Evolutionary conservation across 768 basidiomycete genomes (phyloP), one percentile per base, ranked within the genome.

Genomic region (Russula lepida): DNA sequence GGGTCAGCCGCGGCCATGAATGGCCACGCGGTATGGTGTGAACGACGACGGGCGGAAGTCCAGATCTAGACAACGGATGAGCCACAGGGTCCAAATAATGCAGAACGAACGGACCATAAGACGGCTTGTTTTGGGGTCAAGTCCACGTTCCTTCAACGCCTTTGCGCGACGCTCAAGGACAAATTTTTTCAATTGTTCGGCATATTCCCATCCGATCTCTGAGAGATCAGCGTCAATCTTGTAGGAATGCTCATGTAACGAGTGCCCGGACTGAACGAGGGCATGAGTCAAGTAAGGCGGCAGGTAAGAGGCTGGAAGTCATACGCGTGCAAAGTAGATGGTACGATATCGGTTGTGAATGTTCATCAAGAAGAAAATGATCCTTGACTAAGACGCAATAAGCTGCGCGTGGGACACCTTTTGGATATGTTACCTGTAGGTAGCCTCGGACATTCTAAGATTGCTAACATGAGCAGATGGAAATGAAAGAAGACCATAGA

Each of bases 281-380:
- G 28, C 6, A 8, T 43, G n/a, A n/a, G n/a, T n/a, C n/a, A 33
- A 62, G 21, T 32, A 50, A 53, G 13, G n/a, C 30, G 27, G 32
- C 21, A 17, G n/a, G 44, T 30, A 43, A 59, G 39, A 46, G 53
- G 49, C 23, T 43, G 57, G 55, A 21, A 41, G 8, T 72, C 89
- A 63, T 70, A 97, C 95, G 43, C 95, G 78, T 5, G 95, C 95
- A 74, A 99, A 98, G 73, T 95, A 98, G 64, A 99, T 99, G 50
- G 88, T 93, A 23, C 95, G 81, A 70, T 86, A 89, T 64, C 82
- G 80, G 69, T 94, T 98, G 74, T 99, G 95, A 51, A 99, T 98
- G 72, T 99, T 99, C 97, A 98, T 98, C 48, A 99, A 78, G 79
- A 97, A 98, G 79, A 98, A 99, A 27, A 98, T 91, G 61, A 98